Conservation (phyloP, 805 yeast species). For the Wickerhamomyces subpelliculosus region DNA sequence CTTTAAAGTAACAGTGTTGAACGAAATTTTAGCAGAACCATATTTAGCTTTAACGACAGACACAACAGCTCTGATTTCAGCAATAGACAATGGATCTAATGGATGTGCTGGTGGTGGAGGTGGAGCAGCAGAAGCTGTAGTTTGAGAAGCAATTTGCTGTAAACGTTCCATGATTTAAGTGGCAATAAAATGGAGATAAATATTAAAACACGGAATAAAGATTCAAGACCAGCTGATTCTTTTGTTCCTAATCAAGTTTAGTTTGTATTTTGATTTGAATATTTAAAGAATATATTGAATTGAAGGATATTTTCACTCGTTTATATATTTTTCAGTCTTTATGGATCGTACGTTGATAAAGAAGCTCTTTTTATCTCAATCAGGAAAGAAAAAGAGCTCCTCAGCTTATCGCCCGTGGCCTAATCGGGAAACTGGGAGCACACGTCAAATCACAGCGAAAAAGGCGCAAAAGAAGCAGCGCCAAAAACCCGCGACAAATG, state of each 20-base stretch:
- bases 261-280: no score
- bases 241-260: no score
- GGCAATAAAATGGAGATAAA: no score
- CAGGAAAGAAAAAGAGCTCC: background rate
- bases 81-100: slow-evolving; percentile 61
- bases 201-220: no score
- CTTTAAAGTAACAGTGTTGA: slow-evolving; percentile 63
- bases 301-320: background rate
- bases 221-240: no score
- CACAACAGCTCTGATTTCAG: slow-evolving; percentile 56
- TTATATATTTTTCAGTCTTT: background rate
- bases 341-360: no score
- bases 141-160: slow-evolving; percentile 54
- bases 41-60: slow-evolving; percentile 42
- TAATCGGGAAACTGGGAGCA: no score
- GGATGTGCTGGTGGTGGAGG: slow-evolving; percentile 59
- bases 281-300: no score
- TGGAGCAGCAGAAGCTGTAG: slow-evolving; percentile 46
- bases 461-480: no score
- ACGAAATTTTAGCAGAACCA: slow-evolving; percentile 38
- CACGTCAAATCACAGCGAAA: no score
- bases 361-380: background rate
- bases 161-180: slow-evolving; percentile 48
- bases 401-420: no score
- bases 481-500: no score